Evolutionary conservation across 331 rosid genomes (phyloP).

Genomic region (Quercus phellos): DNA sequence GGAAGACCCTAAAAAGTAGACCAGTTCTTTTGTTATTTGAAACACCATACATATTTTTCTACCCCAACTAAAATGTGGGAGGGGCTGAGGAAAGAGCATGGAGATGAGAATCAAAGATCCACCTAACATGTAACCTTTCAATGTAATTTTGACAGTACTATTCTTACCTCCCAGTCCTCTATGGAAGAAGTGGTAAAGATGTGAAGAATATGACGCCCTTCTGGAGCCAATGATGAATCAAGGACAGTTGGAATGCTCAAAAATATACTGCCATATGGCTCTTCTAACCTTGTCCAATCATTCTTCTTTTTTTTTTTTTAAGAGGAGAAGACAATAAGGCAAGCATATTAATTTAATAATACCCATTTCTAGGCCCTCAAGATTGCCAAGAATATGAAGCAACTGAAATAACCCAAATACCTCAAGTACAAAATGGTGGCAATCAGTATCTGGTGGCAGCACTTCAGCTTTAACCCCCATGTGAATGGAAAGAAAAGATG

Average conservation of each 20-base stretch:
- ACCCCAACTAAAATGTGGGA: background rate
- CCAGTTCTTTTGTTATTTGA: background rate
- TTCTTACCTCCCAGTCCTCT: conserved; percentile 78
- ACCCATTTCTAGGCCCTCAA: background rate
- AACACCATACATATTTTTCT: background rate
- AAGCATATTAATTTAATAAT: background rate
- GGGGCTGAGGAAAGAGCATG: conserved; percentile 1
- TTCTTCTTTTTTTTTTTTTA: conserved; percentile 12
- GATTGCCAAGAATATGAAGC: conserved; percentile 14
- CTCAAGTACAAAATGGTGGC: conserved; percentile 97
- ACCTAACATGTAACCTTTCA: conserved; percentile 5
- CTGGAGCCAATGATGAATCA: conserved; percentile 85
- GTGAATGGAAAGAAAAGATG: conserved; percentile 95
- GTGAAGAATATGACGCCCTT: conserved; percentile 86
- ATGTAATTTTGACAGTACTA: conserved; percentile 11
- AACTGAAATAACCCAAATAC: conserved; percentile 35
- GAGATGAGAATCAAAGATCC: conserved; percentile 12
- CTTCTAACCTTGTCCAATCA: conserved; percentile 71
- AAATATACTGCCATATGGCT: conserved; percentile 88
- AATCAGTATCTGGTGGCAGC: conserved; percentile 56
- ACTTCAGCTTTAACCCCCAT: conserved; percentile 59
- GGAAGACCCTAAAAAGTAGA: conserved; percentile 59
- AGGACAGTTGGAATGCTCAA: conserved; percentile 91
- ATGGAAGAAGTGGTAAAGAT: conserved; percentile 90
- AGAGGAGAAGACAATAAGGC: background rate